Conservation (phyloP, 148 eudicot species). For the Cornus florida region DNA sequence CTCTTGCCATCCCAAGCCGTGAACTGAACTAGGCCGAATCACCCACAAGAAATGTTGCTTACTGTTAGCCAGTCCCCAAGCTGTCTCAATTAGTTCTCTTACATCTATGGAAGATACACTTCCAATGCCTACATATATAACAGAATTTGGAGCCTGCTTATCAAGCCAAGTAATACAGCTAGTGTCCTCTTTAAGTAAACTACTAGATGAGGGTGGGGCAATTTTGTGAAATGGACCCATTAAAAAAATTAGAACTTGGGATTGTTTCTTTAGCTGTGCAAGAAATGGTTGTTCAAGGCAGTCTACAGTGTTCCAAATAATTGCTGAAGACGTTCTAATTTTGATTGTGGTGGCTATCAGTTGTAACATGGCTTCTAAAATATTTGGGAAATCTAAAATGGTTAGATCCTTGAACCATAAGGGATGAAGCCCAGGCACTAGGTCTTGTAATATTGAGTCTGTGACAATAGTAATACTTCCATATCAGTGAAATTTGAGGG, state of each 20-base stretch:
- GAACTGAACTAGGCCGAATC: constrained; percentile 15
- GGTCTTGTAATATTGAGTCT: constrained; percentile 15
- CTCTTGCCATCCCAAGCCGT: not conserved
- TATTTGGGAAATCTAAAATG: not conserved
- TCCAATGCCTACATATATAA: constrained; percentile 23
- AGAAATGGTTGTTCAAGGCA: constrained; percentile 12
- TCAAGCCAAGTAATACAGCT: constrained; percentile 25
- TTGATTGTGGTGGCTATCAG: not conserved
- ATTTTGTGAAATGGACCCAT: constrained; percentile 25
- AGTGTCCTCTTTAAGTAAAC: constrained; percentile 9
- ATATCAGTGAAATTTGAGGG: not conserved
- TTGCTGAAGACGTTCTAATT: constrained; percentile 10
- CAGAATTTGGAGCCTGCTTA: constrained; percentile 18
- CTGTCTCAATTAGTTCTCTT: constrained; percentile 20
- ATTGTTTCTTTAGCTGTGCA: constrained; percentile 2
- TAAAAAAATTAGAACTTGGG: constrained; percentile 5
- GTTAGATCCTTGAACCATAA: constrained; percentile 15
- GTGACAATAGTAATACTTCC: not conserved
- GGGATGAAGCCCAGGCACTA: constrained; percentile 19
- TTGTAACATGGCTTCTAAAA: constrained; percentile 1
- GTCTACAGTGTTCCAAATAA: constrained; percentile 14
- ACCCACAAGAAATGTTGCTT: constrained; percentile 30
- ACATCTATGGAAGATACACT: constrained; percentile 16
- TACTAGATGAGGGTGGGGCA: constrained; percentile 1
- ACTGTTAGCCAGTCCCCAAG: constrained; percentile 26